These are phyloP conservation scores for Piper betle DNA, from an alignment of 164 flowering plant species.

Conservation along the genomic window DNA sequence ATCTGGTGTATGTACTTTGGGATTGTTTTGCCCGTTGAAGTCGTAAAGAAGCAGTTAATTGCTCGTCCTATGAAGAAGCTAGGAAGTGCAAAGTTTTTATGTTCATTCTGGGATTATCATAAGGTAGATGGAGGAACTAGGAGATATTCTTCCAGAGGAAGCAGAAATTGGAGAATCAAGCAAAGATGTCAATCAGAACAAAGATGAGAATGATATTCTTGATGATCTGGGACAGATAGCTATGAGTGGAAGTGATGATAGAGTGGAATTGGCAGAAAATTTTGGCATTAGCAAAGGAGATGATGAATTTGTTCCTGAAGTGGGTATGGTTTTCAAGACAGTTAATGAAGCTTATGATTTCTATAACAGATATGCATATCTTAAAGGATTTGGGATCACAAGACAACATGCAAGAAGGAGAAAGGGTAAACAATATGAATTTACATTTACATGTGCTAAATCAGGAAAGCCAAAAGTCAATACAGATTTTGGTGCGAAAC, in stretches of 20 bases:
- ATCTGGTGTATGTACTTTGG: background rate
- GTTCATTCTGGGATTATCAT: background rate
- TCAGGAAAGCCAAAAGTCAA: background rate
- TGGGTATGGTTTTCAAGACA: slow-evolving; percentile 4
- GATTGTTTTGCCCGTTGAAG: background rate
- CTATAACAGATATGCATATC: background rate
- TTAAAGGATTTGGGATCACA: background rate
- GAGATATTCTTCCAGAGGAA: background rate
- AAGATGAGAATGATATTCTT: background rate
- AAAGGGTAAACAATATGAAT: background rate
- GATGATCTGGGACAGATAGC: background rate
- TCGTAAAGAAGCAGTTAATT: background rate
- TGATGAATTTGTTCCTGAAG: background rate
- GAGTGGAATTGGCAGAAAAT: background rate
- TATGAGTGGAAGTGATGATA: background rate
- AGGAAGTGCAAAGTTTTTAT: background rate
- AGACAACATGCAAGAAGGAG: background rate
- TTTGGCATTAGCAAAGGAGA: background rate
- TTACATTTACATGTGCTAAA: slow-evolving; percentile 1
- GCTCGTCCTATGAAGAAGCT: background rate
- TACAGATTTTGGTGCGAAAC: background rate
- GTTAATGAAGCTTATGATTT: slow-evolving; percentile 1
- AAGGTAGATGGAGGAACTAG: background rate
- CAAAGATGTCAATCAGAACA: background rate
- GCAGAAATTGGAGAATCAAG: background rate